Evolutionary conservation across 345 rosid genomes (phyloP), one percentile per base, ranked within the genome.

Genomic region (Camelina hispida): DNA sequence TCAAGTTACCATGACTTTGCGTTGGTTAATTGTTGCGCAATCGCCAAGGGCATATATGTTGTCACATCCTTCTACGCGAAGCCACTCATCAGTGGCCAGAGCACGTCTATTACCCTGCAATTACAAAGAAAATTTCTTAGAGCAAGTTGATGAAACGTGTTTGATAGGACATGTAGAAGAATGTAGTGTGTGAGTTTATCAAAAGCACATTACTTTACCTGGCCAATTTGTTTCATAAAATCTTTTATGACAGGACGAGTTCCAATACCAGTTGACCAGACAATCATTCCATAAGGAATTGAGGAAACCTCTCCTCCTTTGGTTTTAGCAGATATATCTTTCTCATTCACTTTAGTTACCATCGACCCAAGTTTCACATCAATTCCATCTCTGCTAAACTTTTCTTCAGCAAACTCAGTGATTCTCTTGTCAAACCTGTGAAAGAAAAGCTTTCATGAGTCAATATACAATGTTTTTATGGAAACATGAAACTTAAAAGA

Each of bases 361-460:
- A 93, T 96, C 32, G 98, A 89, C 16, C 99, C 99, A 48, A 93
- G 80, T 74, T 86, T 89, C 76, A 96, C 90, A 78, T 96, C 86
- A 57, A 96, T 96, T 48, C 96, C 98, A 32, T 89, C 97, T 74
- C 99, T 93, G 71, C 73, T 63, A 74, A 95, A 95, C 80, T 95
- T 95, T n/a, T 58, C 79, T 82, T 96, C 99, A 9, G 99, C 99
- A 83, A 96, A 93, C 17, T 77, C 84, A 28, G 99, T 96, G 72
- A 96, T 96, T 86, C 99, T 88, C 82, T 96, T 91, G 90, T 96
- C 99, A 88, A 96, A 96, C 99, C 98, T 96, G 82, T 52, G 82
- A 71, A 59, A 40, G 7, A 67, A 51, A n/a, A 64, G 44, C 16
- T 14, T 52, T 34, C 14, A 51, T 52, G 16, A 42, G 61, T 32